Conservation (phyloP, 2,329 filamentous ascomycete species). For the Aspergillus pseudonomiae region DNA sequence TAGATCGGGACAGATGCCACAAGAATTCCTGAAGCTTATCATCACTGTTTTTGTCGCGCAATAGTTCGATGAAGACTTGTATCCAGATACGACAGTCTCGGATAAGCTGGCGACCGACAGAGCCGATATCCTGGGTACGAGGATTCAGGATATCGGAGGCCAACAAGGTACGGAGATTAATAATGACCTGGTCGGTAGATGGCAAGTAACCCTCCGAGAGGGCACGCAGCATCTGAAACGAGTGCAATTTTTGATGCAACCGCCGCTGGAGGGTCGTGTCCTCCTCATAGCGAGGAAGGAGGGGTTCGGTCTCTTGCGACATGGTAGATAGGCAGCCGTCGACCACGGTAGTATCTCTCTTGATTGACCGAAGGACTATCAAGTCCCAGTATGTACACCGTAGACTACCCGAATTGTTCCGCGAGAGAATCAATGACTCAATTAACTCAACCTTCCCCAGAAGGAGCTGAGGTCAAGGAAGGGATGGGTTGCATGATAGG, state of each 20-base stretch:
- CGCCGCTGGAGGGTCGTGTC: constrained; percentile 76
- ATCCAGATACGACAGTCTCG: constrained; percentile 75
- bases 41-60: constrained; percentile 77
- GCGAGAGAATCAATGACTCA: background rate
- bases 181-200: constrained; percentile 79
- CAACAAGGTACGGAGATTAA: constrained; percentile 77
- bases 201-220: constrained; percentile 86
- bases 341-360: background rate
- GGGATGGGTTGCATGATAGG: constrained; percentile 12
- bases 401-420: constrained; percentile 1
- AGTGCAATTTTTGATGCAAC: constrained; percentile 87
- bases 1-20: constrained; percentile 79
- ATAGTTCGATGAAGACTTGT: constrained; percentile 76
- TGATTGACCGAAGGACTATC: constrained; percentile 3
- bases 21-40: constrained; percentile 92
- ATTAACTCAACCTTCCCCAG: background rate
- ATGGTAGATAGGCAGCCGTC: constrained; percentile 22
- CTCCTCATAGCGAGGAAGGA: constrained; percentile 75
- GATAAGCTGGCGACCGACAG: constrained; percentile 73
- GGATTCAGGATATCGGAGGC: constrained; percentile 78
- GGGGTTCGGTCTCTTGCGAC: constrained; percentile 69
- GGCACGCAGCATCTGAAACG: constrained; percentile 87
- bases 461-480: background rate
- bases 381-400: background rate
- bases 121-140: constrained; percentile 72